These are phyloP conservation scores for Lentinula sp. DNA, from an alignment of 768 basidiomycete species.

Conservation along the genomic window DNA sequence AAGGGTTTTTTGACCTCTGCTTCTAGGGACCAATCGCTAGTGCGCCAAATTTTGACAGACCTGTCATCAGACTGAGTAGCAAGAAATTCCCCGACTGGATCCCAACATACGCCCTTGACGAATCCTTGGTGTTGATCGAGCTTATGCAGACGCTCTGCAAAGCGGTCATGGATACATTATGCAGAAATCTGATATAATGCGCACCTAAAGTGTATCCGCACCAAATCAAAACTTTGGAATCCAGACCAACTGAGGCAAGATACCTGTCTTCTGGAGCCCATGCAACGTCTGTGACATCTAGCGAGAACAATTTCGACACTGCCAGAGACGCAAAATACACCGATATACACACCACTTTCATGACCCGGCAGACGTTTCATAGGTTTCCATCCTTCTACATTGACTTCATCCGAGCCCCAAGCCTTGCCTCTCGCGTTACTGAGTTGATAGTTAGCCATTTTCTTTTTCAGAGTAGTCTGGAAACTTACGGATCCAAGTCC, in stretches of 20 bases:
- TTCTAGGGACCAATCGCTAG: constrained; percentile 85
- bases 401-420: constrained; percentile 93
- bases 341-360: constrained; percentile 67
- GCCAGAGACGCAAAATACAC: background rate
- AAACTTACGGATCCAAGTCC: constrained; percentile 88
- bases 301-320: constrained; percentile 3
- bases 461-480: constrained; percentile 2
- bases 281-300: constrained; percentile 92
- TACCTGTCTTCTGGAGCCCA: constrained; percentile 94
- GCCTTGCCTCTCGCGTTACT: constrained; percentile 81
- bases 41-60: constrained; percentile 95
- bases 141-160: constrained; percentile 71
- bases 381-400: constrained; percentile 97
- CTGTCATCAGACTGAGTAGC: constrained; percentile 98
- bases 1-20: constrained; percentile 87
- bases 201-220: constrained; percentile 86
- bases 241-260: constrained; percentile 89
- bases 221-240: constrained; percentile 90
- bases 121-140: constrained; percentile 91
- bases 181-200: constrained; percentile 13
- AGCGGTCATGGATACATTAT: background rate
- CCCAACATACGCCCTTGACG: constrained; percentile 98
- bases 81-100: constrained; percentile 95
- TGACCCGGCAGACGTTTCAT: constrained; percentile 89
- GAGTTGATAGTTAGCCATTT: constrained; percentile 5